Evolutionary conservation across 805 yeast genomes (phyloP).

Genomic region (Candida ulmi): DNA sequence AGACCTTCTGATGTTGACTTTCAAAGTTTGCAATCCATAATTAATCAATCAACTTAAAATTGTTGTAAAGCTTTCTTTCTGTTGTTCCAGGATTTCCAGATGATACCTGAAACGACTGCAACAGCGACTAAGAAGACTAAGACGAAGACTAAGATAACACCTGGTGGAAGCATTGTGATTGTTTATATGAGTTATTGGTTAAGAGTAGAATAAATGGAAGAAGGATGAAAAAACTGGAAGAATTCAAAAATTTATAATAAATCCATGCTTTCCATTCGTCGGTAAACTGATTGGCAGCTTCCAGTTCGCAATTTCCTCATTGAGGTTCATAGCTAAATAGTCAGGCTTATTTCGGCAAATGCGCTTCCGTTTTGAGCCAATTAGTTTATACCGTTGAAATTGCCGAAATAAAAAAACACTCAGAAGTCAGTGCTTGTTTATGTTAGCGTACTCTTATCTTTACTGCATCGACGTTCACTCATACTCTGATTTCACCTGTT

Average conservation of each 20-base stretch:
- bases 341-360: slow-evolving; percentile 7
- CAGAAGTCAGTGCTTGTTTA: not conserved
- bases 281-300: not conserved
- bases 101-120: slow-evolving; percentile 10
- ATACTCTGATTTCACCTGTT: too few species aligned
- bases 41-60: slow-evolving; percentile 8
- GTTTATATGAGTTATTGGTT: not conserved
- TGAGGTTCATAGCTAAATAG: not conserved
- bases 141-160: slow-evolving; percentile 28
- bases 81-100: slow-evolving; percentile 11
- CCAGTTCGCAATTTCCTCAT: not conserved
- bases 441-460: too few species aligned
- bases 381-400: not conserved
- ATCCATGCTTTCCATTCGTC: too few species aligned
- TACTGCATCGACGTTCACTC: too few species aligned
- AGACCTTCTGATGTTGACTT: too few species aligned
- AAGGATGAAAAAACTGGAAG: not conserved
- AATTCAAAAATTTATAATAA: not conserved
- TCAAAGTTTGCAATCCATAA: not conserved
- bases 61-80: slow-evolving; percentile 23
- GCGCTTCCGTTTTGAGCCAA: slow-evolving; percentile 9
- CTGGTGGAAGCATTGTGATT: slow-evolving; percentile 26
- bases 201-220: not conserved
- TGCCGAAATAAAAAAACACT: not conserved
- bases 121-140: slow-evolving; percentile 22